Evolutionary conservation across 2,329 filamentous ascomycete species (phyloP), one percentile per base, ranked within the genome.

Genomic region (Stylonectria norvegica): DNA sequence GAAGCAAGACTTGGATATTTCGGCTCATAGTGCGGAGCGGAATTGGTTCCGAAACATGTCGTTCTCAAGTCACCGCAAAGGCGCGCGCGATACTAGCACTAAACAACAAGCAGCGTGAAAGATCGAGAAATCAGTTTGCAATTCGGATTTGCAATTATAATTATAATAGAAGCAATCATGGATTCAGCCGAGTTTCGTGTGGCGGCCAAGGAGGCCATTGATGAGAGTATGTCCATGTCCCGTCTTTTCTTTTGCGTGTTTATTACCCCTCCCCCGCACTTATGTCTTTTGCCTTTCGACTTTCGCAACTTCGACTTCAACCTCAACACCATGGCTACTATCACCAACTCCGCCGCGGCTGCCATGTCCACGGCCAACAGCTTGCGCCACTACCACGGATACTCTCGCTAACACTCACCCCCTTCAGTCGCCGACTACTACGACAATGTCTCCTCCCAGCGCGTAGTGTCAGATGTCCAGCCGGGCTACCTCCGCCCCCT

Each of bases 401-500:
- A n/a, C n/a, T n/a, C n/a, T n/a, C 12, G 31, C 32, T 8, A 31
- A 41, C 34, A 34, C 40, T 43, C 29, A 41, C 28, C 40, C n/a
- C 14, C 22, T 27, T 10, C 56, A 93, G 88, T 96, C 58, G 81
- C 88, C 58, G 73, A 81, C 38, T 95, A 96, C 71, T 91, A 93
- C 60, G 81, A 90, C 47, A 85, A 73, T 16, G 74, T 96, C 39
- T 71, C 79, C 35, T 71, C 78, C 2, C 80, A 81, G 14, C 79
- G 79, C 32, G 89, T 95, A 25, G 71, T 94, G 7, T 85, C 90
- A 10, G 78, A 78, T 38, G 83, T 96, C 35, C 71, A 85, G 43
- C 91, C 91, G 0, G 91, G 91, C 40, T 97, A 95, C 62, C 79
- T 97, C 8, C 79, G 81, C 34, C 83, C 86, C 32, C 76, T 93